phyloP scores from a whole-genome alignment of 2,329 filamentous ascomycete genomes.

The Pestalotiopsis fici region DNA sequence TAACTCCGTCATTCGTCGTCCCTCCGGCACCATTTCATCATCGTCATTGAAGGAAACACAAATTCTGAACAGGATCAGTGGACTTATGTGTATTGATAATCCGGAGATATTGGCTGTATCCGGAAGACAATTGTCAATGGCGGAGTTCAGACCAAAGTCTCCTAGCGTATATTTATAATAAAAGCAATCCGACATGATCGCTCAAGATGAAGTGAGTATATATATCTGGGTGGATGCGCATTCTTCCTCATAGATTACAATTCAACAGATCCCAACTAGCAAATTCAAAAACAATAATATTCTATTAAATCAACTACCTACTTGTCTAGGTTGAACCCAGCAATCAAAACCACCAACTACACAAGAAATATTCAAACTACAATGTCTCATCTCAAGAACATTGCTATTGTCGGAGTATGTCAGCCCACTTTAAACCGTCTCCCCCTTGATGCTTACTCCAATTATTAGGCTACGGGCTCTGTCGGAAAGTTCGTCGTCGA shows the following conservation, averaged over 20 bases:
- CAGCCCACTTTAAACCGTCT: too few species aligned
- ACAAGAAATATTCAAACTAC: neutral
- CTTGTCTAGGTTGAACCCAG: too few species aligned
- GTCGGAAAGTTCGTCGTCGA: constrained; percentile 39
- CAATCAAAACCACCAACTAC: neutral
- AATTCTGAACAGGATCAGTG: neutral
- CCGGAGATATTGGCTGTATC: neutral
- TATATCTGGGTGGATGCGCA: neutral
- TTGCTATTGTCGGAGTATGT: constrained; percentile 52
- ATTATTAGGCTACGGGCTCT: constrained; percentile 41
- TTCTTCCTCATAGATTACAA: too few species aligned
- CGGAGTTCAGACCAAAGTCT: neutral
- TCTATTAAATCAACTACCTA: too few species aligned
- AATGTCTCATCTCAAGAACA: constrained; percentile 33
- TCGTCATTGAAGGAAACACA: neutral
- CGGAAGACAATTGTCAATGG: neutral
- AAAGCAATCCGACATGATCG: neutral
- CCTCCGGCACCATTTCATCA: too few species aligned
- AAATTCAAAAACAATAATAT: too few species aligned
- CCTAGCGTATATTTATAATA: neutral
- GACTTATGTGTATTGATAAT: neutral
- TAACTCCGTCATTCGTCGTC: neutral
- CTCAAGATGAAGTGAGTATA: neutral
- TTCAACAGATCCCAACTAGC: too few species aligned
- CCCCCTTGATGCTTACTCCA: neutral